Base-by-base conservation (phyloP, 1,139 yeast species). In the Nakaseomyces delphensis region DNA sequence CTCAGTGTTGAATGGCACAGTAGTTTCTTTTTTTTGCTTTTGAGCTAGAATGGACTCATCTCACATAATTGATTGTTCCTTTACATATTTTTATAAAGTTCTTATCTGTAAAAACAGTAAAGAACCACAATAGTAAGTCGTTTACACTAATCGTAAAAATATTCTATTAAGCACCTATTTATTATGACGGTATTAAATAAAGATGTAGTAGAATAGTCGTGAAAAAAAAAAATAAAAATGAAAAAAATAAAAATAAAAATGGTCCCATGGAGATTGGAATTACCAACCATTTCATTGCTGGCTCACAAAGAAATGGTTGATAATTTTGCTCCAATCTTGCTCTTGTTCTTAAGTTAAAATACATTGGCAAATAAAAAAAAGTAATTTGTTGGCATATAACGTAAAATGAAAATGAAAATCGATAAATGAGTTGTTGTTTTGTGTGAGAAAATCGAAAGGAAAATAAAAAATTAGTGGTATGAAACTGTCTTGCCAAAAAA, bases 381-480 rank as follows among this genome's bases (percentile, higher is more conserved):
- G 10, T 18, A 31, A 18, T 13, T 18, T 31, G 8, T n/a, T n/a
- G n/a, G n/a, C n/a, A n/a, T n/a, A n/a, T n/a, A 31, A 31, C 35
- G 18, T 31, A 31, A 19, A 18, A 18, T 31, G 35, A 31, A 31
- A 31, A 31, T 31, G 20, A 31, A 31, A 18, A 31, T 31, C 35
- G 23, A 31, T n/a, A 31, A 31, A 18, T 31, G 18, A 14, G 29
- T 25, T 25, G 13, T 25, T 25, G 4, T 4, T 25, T 6, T 21
- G 24, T 9, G 24, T 21, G 24, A 21, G 25, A 23, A 23, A 23
- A 23, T 23, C 25, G 25, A 23, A 23, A 10, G 7, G 10, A 23
- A 25, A 25, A 25, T n/a, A 27, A 27, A 27, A 27, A 27, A 27
- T 7, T 11, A 27, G n/a, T 27, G 29, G 8, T 27, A 2, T 25